Conservation (phyloP, 2,329 filamentous ascomycete species). For the Alternaria hordeiaustralica region DNA sequence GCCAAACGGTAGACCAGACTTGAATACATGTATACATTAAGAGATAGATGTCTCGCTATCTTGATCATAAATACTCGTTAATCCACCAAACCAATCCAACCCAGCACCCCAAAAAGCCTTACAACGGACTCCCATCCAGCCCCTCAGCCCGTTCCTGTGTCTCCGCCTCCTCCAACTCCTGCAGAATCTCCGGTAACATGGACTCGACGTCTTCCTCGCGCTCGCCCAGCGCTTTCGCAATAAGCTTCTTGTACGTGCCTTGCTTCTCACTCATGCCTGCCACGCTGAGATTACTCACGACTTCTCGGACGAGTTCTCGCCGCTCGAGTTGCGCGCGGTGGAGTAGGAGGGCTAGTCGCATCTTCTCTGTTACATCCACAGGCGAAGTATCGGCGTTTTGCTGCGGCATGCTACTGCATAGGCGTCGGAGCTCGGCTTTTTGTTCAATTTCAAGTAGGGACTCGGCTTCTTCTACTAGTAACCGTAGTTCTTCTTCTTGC, state of each 20-base stretch:
- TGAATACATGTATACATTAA: constrained; percentile 6
- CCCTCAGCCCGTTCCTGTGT: constrained; percentile 45
- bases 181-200: constrained; percentile 60
- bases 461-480: constrained; percentile 49
- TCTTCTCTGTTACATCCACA: constrained; percentile 57
- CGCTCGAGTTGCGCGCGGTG: constrained; percentile 65
- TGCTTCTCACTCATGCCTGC: constrained; percentile 76
- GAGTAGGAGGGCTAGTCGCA: constrained; percentile 66
- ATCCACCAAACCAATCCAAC: neutral
- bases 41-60: constrained; percentile 8
- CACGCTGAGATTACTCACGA: constrained; percentile 70
- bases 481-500: constrained; percentile 49
- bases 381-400: constrained; percentile 37
- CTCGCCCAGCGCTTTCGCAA: constrained; percentile 71
- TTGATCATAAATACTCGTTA: constrained; percentile 18
- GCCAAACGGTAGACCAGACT: neutral
- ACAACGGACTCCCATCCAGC: constrained; percentile 43
- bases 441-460: constrained; percentile 55
- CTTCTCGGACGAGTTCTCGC: constrained; percentile 68
- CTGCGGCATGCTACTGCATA: constrained; percentile 35
- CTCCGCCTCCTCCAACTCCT: constrained; percentile 58
- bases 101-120: constrained; percentile 1
- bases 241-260: constrained; percentile 73
- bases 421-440: constrained; percentile 43
- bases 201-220: constrained; percentile 73